These are phyloP conservation scores for Luffa aegyptiaca DNA, from an alignment of 306 rosid genomes.

Conservation along the genomic window DNA sequence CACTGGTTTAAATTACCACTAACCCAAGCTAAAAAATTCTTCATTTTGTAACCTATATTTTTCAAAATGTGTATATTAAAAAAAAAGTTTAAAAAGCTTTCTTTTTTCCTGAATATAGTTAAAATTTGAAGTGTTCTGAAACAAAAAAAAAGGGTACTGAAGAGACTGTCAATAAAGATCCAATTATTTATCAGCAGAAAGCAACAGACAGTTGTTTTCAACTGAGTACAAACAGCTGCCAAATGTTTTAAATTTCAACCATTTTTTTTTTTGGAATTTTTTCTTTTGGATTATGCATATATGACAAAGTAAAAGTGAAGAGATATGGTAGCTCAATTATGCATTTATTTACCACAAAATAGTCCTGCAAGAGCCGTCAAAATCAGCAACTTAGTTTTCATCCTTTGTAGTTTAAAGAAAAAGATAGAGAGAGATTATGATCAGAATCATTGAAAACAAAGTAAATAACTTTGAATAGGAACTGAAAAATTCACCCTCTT, in stretches of 20 bases:
- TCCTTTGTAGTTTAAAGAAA: neutral
- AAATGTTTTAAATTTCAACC: neutral
- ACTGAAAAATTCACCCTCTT: neutral
- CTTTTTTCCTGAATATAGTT: neutral
- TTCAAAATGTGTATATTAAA: too few species aligned
- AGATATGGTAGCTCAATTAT: neutral
- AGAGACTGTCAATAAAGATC: neutral
- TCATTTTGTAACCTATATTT: too few species aligned
- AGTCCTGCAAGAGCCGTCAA: neutral
- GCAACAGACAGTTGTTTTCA: neutral
- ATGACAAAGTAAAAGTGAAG: neutral
- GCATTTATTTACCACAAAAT: neutral
- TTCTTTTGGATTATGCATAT: neutral
- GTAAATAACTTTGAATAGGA: neutral
- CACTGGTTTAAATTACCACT: too few species aligned
- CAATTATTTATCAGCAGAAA: neutral
- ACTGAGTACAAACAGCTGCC: neutral
- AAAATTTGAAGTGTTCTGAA: neutral
- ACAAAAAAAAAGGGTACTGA: neutral
- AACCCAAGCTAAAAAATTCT: too few species aligned
- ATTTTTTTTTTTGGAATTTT: too few species aligned
- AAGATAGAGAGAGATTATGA: neutral
- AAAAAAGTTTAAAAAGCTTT: too few species aligned
- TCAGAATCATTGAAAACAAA: neutral
- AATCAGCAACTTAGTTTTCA: neutral